These are phyloP conservation scores for Nymphaea colorata DNA, from an alignment of 164 flowering plant species.

Conservation along the genomic window DNA sequence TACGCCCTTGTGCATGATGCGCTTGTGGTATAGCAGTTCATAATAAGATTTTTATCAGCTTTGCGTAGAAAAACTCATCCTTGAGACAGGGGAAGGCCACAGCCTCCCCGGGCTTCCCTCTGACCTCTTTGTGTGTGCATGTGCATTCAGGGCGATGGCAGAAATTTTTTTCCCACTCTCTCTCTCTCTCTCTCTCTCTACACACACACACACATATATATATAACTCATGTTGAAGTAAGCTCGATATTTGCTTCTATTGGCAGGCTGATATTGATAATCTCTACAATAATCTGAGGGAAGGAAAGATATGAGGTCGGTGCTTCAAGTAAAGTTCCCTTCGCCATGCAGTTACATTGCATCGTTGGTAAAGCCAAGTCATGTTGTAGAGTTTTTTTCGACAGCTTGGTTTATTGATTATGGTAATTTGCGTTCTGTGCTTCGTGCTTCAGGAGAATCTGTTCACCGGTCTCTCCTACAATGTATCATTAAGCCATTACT, in stretches of 20 bases:
- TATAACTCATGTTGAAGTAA: neutral
- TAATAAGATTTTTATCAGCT: neutral
- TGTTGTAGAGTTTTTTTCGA: neutral
- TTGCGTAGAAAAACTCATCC: neutral
- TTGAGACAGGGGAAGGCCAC: neutral
- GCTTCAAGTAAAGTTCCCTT: neutral
- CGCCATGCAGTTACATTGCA: neutral
- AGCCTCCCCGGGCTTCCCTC: neutral
- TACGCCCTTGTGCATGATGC: neutral
- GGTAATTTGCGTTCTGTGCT: neutral
- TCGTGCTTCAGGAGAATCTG: neutral
- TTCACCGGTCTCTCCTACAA: neutral
- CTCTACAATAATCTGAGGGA: constrained; percentile 30
- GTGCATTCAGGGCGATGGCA: neutral
- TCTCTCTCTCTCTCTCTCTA: too few relatives aligned
- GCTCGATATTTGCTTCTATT: neutral
- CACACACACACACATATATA: neutral
- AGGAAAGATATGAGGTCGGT: neutral
- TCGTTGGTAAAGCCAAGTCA: neutral
- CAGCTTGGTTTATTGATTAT: neutral
- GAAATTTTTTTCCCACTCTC: too few relatives aligned
- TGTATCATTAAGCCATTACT: neutral
- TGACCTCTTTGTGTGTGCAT: neutral
- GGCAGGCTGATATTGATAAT: constrained; percentile 49
- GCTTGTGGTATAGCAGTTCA: too few relatives aligned